These are phyloP conservation scores for Umbelopsis sp. DNA, from an alignment of 371 early-diverging fungal species.

Conservation along the genomic window DNA sequence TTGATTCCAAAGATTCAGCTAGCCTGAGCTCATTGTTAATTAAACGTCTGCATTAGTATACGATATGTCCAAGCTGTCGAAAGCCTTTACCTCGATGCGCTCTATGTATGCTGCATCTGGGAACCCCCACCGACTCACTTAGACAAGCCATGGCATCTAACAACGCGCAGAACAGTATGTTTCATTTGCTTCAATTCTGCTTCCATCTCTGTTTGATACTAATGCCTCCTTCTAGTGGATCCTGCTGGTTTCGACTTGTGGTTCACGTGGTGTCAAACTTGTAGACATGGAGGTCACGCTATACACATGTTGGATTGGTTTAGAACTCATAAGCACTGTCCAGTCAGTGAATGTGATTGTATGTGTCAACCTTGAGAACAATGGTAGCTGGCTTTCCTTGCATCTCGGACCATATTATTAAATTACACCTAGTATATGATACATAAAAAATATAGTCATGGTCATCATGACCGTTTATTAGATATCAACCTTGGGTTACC, in stretches of 20 bases:
- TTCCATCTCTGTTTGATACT: background rate
- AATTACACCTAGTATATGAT: too few species aligned
- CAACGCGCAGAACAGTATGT: constrained; percentile 44
- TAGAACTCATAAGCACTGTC: constrained; percentile 79
- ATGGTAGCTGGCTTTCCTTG: constrained; percentile 10
- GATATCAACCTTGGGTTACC: too few species aligned
- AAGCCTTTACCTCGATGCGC: constrained; percentile 93
- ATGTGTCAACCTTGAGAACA: constrained; percentile 46
- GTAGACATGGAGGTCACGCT: constrained; percentile 95
- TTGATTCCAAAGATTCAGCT: background rate
- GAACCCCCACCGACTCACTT: constrained; percentile 70
- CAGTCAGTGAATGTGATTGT: constrained; percentile 89
- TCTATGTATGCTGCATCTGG: constrained; percentile 86
- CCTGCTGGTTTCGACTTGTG: constrained; percentile 83
- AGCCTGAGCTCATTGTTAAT: background rate
- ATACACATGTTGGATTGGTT: constrained; percentile 92
- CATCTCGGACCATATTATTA: background rate
- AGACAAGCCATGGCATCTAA: constrained; percentile 48
- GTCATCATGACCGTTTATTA: too few species aligned
- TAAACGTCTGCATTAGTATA: constrained; percentile 43
- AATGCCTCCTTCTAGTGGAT: constrained; percentile 28
- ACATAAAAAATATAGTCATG: too few species aligned
- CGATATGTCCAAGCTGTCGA: constrained; percentile 83
- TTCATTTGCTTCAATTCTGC: background rate
- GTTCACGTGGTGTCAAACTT: constrained; percentile 98